These are phyloP conservation scores for Annulohypoxylon bovei DNA, from an alignment of 495 filamentous ascomycete genomes.

Conservation along the genomic window DNA sequence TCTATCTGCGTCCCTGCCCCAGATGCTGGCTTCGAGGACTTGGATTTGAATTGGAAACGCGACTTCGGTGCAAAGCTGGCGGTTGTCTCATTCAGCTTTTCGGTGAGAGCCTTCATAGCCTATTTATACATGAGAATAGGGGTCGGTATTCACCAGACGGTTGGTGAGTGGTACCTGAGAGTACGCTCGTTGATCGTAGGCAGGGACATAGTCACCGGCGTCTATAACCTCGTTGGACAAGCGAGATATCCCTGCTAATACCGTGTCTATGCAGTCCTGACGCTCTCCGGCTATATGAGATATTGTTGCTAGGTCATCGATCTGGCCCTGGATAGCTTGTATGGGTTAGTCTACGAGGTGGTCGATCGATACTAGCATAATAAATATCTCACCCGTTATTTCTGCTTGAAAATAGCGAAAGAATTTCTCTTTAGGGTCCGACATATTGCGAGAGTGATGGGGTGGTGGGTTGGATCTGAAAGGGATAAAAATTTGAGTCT, in stretches of 20 bases:
- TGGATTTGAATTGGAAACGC: conserved; percentile 59
- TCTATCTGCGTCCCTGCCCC: conserved; percentile 18
- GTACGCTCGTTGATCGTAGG: conserved; percentile 59
- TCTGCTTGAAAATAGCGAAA: conserved; percentile 81
- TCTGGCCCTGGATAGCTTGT: conserved; percentile 55
- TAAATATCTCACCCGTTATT: conserved; percentile 68
- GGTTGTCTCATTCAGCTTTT: conserved; percentile 54
- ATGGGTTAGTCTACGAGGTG: not conserved
- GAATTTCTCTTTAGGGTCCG: conserved; percentile 74
- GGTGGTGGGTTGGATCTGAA: conserved; percentile 25
- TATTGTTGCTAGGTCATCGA: conserved; percentile 48
- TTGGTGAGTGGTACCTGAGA: conserved; percentile 40
- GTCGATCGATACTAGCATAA: not conserved
- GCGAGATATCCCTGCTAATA: conserved; percentile 55
- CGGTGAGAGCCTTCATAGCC: conserved; percentile 54
- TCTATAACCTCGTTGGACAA: conserved; percentile 57
- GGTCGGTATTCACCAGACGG: not conserved
- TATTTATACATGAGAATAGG: conserved; percentile 33
- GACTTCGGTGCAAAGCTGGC: conserved; percentile 54
- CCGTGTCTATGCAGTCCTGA: conserved; percentile 56
- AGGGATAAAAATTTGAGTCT: conserved; percentile 45
- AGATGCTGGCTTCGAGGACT: conserved; percentile 33
- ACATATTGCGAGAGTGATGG: conserved; percentile 33
- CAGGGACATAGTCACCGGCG: conserved; percentile 53
- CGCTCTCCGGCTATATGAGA: conserved; percentile 55